Conservation (phyloP, 2,329 filamentous ascomycete species). For the Scortechinia acanthostroma region DNA sequence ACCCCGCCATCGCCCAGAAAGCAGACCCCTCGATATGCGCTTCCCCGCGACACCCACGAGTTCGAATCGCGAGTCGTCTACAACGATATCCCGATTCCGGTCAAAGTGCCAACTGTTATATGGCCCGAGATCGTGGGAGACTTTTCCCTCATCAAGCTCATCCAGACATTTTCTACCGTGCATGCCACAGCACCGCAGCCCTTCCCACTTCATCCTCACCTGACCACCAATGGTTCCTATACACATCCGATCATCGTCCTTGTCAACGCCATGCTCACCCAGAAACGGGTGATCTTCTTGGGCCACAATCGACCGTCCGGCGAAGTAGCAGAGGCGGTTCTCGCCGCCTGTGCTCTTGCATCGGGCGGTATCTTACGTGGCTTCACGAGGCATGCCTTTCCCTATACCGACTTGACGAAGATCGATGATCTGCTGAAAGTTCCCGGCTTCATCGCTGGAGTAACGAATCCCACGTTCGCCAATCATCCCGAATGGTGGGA, state of each 20-base stretch:
- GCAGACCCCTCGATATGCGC: conserved; percentile 49
- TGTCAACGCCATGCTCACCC: conserved; percentile 87
- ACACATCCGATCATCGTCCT: conserved; percentile 95
- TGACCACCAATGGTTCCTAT: conserved; percentile 81
- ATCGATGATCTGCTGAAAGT: conserved; percentile 94
- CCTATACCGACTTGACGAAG: conserved; percentile 95
- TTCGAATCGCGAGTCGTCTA: conserved; percentile 94
- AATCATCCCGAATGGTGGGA: conserved; percentile 98
- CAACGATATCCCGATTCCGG: conserved; percentile 90
- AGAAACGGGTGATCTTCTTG: conserved; percentile 92
- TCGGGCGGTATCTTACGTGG: conserved; percentile 87
- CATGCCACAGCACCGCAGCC: conserved; percentile 78
- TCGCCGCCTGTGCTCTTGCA: conserved; percentile 89
- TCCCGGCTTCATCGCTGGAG: conserved; percentile 92
- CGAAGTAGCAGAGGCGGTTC: conserved; percentile 93
- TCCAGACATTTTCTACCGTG: conserved; percentile 81
- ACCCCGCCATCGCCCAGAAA: conserved; percentile 11
- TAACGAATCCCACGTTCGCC: conserved; percentile 94
- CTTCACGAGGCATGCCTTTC: conserved; percentile 92
- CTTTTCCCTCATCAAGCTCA: conserved; percentile 93
- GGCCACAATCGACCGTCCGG: conserved; percentile 92
- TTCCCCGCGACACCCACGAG: conserved; percentile 92
- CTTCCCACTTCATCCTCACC: conserved; percentile 79
- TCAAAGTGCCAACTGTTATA: conserved; percentile 89
- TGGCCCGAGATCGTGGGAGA: conserved; percentile 95